A percentile compares a stretch with the other conserved stretches of the same genome.
Evolutionary conservation across 2,329 filamentous ascomycete genomes (phyloP).

Genomic region (Colletotrichum cuscutae): DNA sequence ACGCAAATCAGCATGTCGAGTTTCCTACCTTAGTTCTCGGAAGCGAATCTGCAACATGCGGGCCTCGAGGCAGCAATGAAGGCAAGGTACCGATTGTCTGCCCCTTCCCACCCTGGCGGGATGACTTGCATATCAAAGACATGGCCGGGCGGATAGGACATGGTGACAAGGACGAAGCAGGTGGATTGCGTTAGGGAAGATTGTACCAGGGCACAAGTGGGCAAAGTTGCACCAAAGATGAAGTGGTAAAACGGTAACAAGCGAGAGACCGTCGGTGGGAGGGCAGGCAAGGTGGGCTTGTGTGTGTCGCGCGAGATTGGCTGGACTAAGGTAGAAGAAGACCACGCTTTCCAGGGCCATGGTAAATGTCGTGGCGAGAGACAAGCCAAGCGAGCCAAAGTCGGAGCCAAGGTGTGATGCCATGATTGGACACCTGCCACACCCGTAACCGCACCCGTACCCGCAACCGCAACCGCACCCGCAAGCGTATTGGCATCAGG

Average conservation of each 20-base stretch:
- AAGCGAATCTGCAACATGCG: constrained; percentile 26
- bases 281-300: not conserved
- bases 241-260: constrained; percentile 29
- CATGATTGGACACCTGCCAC: not conserved
- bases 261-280: constrained; percentile 4
- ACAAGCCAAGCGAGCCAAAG: not conserved
- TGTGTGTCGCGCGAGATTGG: constrained; percentile 13
- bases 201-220: not conserved
- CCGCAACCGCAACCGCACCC: not conserved
- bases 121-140: constrained; percentile 27
- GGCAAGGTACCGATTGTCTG: constrained; percentile 14
- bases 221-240: constrained; percentile 16
- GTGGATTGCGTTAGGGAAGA: not conserved
- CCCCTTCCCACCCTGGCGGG: constrained; percentile 8
- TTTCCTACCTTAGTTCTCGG: not conserved
- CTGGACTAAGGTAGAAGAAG: constrained; percentile 2
- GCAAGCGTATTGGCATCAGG: not conserved
- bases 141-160: not conserved
- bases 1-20: constrained; percentile 15
- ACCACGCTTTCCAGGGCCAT: constrained; percentile 25
- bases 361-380: constrained; percentile 14
- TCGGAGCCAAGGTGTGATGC: not conserved
- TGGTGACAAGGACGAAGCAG: not conserved
- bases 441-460: not conserved
- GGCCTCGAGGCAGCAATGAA: constrained; percentile 2